phyloP scores from a whole-genome alignment of 1,139 yeast species.

The Lodderomyces orthopsilosis region DNA sequence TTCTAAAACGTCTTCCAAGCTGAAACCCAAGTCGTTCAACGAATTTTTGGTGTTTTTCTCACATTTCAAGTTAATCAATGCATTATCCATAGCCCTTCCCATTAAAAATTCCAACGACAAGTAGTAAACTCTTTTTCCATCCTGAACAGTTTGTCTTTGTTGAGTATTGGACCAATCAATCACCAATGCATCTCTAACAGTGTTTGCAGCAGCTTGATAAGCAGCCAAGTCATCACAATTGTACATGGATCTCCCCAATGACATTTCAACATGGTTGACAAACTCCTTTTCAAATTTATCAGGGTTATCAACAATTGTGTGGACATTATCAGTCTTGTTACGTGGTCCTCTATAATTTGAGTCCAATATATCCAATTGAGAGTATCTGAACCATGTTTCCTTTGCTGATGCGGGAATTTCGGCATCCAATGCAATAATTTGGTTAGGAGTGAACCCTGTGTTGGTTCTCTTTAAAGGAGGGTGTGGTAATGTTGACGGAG shows the following conservation, averaged over 20 bases:
- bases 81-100: constrained; percentile 96
- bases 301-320: constrained; percentile 26
- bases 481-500: constrained; percentile 42
- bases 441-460: constrained; percentile 90
- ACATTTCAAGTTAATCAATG: constrained; percentile 68
- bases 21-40: constrained; percentile 77
- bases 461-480: constrained; percentile 64
- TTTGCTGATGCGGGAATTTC: constrained; percentile 78
- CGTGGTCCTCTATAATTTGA: constrained; percentile 13
- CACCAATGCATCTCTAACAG: constrained; percentile 77
- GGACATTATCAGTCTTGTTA: constrained; percentile 7
- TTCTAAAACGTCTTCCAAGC: constrained; percentile 78
- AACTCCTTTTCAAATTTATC: constrained; percentile 66
- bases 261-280: constrained; percentile 84
- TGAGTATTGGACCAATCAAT: constrained; percentile 94
- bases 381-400: constrained; percentile 69
- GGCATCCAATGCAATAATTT: constrained; percentile 78
- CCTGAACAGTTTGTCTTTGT: constrained; percentile 80
- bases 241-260: constrained; percentile 84
- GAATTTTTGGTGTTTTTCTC: constrained; percentile 55
- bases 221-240: constrained; percentile 93
- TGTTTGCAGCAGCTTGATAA: constrained; percentile 80
- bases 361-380: constrained; percentile 35
- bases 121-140: constrained; percentile 85
- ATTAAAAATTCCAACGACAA: constrained; percentile 84